These are phyloP conservation scores for Fusarium drepaniforme DNA, from an alignment of 2,329 filamentous ascomycete species.

Conservation along the genomic window DNA sequence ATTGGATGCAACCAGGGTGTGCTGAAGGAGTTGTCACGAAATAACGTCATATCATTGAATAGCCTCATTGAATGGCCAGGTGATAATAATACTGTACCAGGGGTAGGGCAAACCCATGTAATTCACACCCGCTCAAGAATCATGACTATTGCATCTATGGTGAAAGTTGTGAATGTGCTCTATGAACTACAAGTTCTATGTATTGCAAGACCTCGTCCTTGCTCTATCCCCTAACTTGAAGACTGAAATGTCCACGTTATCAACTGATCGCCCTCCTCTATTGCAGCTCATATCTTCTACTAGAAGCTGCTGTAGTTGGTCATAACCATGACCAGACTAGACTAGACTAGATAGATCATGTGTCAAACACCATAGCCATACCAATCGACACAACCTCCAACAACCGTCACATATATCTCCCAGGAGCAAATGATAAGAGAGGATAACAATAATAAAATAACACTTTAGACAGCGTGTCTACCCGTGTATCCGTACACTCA, in stretches of 20 bases:
- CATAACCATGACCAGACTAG: neutral
- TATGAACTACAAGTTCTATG: neutral
- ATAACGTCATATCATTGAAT: neutral
- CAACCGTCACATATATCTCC: neutral
- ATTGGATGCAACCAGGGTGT: neutral
- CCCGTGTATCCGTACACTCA: conserved; percentile 9
- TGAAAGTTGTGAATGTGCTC: neutral
- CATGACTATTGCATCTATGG: neutral
- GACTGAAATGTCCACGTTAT: neutral
- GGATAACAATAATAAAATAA: neutral
- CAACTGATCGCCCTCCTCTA: neutral
- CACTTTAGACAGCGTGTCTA: conserved; percentile 22
- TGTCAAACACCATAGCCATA: neutral
- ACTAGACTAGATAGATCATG: neutral
- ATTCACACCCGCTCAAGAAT: neutral
- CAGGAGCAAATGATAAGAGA: neutral
- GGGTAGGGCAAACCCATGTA: neutral
- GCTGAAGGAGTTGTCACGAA: neutral
- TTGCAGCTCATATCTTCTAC: neutral
- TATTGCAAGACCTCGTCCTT: neutral
- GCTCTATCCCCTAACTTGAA: neutral
- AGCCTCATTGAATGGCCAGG: neutral
- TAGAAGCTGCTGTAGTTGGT: neutral
- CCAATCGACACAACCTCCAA: neutral
- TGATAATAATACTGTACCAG: neutral